Percentiles rank a stretch among this genome's conserved stretches.
Evolutionary conservation across 2,329 filamentous ascomycete genomes (phyloP).

Genomic region (Ceratocystis lukuohia): DNA sequence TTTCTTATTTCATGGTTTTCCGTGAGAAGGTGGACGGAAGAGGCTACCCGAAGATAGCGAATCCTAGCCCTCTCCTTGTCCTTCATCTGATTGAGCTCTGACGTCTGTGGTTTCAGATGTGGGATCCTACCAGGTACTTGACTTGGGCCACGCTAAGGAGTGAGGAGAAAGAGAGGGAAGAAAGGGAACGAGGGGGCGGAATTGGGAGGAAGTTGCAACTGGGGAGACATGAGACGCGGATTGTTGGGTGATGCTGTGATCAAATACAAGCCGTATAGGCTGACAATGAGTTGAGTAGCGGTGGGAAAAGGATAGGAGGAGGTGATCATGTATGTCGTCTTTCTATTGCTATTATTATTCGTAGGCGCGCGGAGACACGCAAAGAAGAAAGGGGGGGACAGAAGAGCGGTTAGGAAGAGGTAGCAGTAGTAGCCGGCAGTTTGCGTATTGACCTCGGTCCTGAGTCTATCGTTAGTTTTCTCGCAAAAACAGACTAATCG

Average conservation of each 20-base stretch:
- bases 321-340: background rate
- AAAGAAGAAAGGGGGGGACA: background rate
- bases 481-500: background rate
- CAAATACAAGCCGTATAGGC: background rate
- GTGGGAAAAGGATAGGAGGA: background rate
- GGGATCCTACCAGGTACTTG: background rate
- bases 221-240: background rate
- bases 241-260: background rate
- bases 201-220: background rate
- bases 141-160: background rate
- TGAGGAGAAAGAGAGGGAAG: background rate
- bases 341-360: too few species aligned
- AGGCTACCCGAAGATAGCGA: background rate
- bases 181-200: background rate
- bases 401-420: background rate
- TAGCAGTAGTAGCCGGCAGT: background rate
- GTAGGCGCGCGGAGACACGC: too few species aligned
- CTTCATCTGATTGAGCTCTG: constrained; percentile 7
- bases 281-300: background rate
- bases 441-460: background rate
- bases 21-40: background rate
- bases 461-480: background rate
- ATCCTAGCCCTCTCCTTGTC: background rate
- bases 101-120: constrained; percentile 1
- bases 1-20: background rate